These are phyloP conservation scores for Bromus sterilis DNA, from an alignment of 176 grass and related monocot genomes.

Conservation along the genomic window DNA sequence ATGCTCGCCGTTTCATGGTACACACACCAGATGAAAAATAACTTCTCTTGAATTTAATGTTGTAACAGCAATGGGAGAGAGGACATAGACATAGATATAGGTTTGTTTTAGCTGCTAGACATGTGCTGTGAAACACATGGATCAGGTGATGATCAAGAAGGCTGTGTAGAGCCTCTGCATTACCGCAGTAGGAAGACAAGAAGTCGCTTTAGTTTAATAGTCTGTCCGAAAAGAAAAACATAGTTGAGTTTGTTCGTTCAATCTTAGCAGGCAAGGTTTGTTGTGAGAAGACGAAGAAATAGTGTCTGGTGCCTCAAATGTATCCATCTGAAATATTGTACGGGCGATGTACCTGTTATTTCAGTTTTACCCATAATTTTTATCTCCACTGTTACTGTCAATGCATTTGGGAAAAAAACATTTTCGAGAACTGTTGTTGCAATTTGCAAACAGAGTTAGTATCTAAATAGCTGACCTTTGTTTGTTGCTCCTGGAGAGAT, in stretches of 20 bases:
- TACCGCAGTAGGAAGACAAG: background rate
- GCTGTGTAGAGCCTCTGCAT: background rate
- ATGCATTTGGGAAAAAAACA: background rate
- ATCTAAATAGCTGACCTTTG: constrained; percentile 2
- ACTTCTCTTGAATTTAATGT: constrained; percentile 19
- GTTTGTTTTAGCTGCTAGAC: constrained; percentile 19
- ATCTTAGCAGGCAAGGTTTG: background rate
- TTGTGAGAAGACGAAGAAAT: constrained; percentile 8
- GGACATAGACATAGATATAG: constrained; percentile 6
- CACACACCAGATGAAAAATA: constrained; percentile 2
- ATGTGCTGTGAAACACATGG: constrained; percentile 10
- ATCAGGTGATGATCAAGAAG: constrained; percentile 15
- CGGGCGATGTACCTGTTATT: background rate
- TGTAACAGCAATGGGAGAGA: constrained; percentile 1
- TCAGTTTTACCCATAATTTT: background rate
- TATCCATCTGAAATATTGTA: background rate
- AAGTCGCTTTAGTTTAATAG: background rate
- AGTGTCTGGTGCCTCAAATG: background rate
- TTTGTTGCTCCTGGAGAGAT: background rate
- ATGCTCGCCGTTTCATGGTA: background rate
- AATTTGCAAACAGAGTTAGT: background rate
- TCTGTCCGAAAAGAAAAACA: background rate
- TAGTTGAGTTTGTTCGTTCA: background rate
- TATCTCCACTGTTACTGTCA: background rate
- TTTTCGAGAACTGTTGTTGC: background rate